Conservation (phyloP, 169 alveolate genomes). For the Plasmodium gonderi region DNA sequence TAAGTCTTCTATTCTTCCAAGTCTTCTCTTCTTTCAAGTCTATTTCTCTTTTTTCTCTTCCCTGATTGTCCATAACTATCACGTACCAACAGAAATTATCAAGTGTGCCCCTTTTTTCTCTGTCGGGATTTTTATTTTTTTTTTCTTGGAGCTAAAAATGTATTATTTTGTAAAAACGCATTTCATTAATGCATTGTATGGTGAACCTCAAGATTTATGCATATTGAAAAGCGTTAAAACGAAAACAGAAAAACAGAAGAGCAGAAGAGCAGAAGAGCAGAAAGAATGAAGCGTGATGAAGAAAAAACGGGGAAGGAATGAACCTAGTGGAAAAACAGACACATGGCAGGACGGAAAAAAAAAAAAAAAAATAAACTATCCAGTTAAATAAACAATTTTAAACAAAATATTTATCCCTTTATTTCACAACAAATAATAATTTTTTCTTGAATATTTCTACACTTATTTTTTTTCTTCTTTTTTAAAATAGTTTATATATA, state of each 20-base stretch:
- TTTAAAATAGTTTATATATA: background rate
- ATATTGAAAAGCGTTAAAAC: background rate
- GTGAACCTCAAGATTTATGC: background rate
- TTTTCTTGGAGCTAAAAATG: slow-evolving; percentile 5
- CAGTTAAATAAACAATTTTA: background rate
- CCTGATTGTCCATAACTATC: background rate
- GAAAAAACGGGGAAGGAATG: background rate
- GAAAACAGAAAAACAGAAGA: background rate
- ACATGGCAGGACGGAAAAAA: background rate
- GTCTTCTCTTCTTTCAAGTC: background rate
- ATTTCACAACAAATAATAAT: too few relatives aligned
- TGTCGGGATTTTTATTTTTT: too few relatives aligned
- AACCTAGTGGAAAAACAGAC: too few relatives aligned
- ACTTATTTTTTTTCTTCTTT: background rate
- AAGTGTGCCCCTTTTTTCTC: background rate
- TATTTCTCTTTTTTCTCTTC: background rate
- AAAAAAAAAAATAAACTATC: background rate
- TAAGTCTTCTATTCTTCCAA: background rate
- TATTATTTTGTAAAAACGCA: slow-evolving; percentile 6
- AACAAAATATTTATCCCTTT: background rate
- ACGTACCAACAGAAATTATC: background rate
- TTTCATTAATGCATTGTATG: slow-evolving; percentile 11
- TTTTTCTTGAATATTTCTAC: background rate
- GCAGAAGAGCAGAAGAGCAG: background rate
- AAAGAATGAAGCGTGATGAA: background rate